Conservation (phyloP, 176 grass and related monocot genomes). For the Saccharum officinarum region DNA sequence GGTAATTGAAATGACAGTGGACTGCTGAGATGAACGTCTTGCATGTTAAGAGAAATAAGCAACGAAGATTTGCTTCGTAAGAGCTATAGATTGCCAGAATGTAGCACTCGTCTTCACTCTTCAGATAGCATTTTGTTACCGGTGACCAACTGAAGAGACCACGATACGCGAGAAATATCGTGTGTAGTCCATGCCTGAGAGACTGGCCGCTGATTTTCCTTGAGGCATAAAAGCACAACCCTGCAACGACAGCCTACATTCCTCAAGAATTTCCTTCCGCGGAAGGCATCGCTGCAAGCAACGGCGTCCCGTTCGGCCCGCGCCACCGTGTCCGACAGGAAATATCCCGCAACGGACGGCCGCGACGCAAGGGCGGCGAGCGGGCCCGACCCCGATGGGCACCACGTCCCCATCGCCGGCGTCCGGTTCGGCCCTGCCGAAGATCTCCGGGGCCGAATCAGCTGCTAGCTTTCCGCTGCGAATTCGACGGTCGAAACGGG, state of each 20-base stretch:
- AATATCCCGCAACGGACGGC: conserved; percentile 45
- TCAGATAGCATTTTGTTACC: neutral
- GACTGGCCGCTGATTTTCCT: neutral
- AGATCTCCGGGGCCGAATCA: conserved; percentile 1
- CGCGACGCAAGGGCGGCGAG: neutral
- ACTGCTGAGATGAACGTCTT: too few species aligned
- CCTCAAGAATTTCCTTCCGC: neutral
- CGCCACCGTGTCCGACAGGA: conserved; percentile 24
- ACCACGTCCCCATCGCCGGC: conserved; percentile 19
- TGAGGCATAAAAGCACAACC: neutral
- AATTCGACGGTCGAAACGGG: conserved; percentile 35
- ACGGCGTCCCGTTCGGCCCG: neutral
- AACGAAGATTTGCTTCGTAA: too few species aligned
- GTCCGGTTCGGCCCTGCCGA: conserved; percentile 17
- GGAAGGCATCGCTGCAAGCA: neutral
- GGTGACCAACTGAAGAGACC: too few species aligned
- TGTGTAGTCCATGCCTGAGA: neutral
- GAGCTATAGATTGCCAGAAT: too few species aligned
- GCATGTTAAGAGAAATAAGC: too few species aligned
- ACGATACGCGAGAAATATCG: neutral
- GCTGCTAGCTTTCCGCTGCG: neutral
- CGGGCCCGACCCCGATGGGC: conserved; percentile 1
- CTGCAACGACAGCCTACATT: neutral
- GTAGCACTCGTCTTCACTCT: too few species aligned
- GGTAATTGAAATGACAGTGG: too few species aligned